A percentile compares a stretch with the other conserved stretches of the same genome.
These are phyloP conservation scores for Eucalyptus polyanthemos DNA, from an alignment of 345 rosid species.

Conservation along the genomic window DNA sequence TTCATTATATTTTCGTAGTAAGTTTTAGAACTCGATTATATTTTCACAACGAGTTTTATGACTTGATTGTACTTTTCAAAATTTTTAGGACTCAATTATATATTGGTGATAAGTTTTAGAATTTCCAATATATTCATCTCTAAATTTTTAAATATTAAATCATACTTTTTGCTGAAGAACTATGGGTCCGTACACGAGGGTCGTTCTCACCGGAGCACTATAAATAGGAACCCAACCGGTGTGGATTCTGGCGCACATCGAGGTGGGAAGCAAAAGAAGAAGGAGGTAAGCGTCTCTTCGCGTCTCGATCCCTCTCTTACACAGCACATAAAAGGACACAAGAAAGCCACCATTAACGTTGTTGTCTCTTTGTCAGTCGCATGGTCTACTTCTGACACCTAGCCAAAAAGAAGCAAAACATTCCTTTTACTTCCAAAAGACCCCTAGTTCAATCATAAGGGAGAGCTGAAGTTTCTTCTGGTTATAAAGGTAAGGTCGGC, in stretches of 20 bases:
- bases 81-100: too few species aligned
- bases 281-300: background rate
- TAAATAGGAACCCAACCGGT: background rate
- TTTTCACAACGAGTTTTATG: accelerated
- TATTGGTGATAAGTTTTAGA: too few species aligned
- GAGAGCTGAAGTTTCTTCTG: background rate
- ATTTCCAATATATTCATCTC: background rate
- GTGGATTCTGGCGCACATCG: background rate
- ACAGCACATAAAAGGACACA: background rate
- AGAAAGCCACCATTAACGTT: background rate
- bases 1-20: too few species aligned
- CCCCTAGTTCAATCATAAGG: background rate
- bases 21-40: too few species aligned
- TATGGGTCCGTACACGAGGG: too few species aligned
- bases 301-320: background rate
- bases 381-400: background rate
- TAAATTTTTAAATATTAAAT: background rate
- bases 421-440: background rate
- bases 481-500: background rate
- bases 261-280: background rate
- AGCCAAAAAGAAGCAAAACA: background rate
- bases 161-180: background rate
- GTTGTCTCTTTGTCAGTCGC: background rate
- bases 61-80: too few species aligned
- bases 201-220: background rate